phyloP scores from a whole-genome alignment of 139 green algal species.

The Chlamydomonas urium region DNA sequence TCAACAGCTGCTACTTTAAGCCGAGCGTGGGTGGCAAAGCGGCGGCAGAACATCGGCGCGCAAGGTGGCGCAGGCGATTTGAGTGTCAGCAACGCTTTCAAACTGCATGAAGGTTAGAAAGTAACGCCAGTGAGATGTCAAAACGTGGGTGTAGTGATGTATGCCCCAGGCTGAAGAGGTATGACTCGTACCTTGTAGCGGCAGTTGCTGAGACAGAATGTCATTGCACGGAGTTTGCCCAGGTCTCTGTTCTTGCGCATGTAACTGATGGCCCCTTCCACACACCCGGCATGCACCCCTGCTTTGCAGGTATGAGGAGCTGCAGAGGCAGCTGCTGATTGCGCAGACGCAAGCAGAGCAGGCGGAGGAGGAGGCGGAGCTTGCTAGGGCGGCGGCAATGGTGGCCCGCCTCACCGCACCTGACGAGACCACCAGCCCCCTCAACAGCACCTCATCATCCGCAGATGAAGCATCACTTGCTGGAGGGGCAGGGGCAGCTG shows the following conservation, averaged over 20 bases:
- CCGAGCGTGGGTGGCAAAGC: not conserved
- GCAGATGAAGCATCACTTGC: not conserved
- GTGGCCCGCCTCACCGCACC: constrained; percentile 62
- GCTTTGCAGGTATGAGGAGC: constrained; percentile 70
- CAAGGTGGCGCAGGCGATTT: not conserved
- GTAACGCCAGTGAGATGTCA: not conserved
- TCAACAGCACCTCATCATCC: not conserved
- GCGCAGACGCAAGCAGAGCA: constrained; percentile 54
- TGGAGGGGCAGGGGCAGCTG: no score
- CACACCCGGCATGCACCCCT: not conserved
- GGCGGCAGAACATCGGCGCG: not conserved
- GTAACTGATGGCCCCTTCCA: no score
- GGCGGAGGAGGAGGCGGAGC: constrained; percentile 66
- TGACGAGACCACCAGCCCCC: not conserved
- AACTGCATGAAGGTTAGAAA: not conserved
- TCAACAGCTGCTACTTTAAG: not conserved
- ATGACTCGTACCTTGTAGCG: no score
- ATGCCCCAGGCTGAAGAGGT: not conserved
- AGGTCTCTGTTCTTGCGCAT: not conserved
- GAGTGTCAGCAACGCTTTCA: not conserved
- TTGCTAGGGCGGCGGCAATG: constrained; percentile 54
- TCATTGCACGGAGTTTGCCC: not conserved
- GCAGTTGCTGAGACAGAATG: no score
- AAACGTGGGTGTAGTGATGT: not conserved
- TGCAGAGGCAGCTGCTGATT: constrained; percentile 60